phyloP scores from a whole-genome alignment of 306 rosid species.

The Astragalus membranaceus region DNA sequence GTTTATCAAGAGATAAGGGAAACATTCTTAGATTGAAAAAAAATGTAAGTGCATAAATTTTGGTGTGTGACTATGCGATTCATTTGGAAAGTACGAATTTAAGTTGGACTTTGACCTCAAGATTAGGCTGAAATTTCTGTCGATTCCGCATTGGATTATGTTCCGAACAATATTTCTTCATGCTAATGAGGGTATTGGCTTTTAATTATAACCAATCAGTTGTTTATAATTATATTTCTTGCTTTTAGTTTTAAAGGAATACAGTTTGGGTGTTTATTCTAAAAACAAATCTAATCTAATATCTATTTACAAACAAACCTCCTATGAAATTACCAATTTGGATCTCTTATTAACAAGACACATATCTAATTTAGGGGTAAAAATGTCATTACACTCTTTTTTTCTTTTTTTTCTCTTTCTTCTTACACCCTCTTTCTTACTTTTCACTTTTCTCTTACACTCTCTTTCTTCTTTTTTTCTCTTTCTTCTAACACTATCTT shows the following conservation, averaged over 20 bases:
- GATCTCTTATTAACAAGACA: too few species aligned
- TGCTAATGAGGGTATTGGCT: background rate
- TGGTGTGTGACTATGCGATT: too few species aligned
- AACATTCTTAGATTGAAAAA: background rate
- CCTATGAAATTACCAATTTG: too few species aligned
- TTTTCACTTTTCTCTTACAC: too few species aligned
- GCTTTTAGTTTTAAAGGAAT: conserved; percentile 2
- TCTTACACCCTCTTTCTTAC: too few species aligned
- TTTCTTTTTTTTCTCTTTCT: too few species aligned
- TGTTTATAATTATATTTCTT: background rate
- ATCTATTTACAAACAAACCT: too few species aligned
- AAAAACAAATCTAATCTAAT: too few species aligned
- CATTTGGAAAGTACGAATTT: background rate
- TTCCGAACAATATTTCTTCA: background rate
- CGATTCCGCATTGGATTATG: conserved; percentile 1
- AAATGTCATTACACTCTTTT: too few species aligned
- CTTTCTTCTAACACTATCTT: too few species aligned
- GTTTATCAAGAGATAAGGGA: background rate
- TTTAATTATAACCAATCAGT: background rate
- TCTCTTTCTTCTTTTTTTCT: too few species aligned
- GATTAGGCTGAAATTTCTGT: conserved; percentile 13
- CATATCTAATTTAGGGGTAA: too few species aligned
- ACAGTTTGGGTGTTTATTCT: background rate
- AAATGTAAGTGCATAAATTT: background rate
- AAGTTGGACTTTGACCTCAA: background rate